A percentile compares a stretch with the other conserved stretches of the same genome.
Evolutionary conservation across 768 basidiomycete species (phyloP).

Genomic region (Pisolithus tinctorius): DNA sequence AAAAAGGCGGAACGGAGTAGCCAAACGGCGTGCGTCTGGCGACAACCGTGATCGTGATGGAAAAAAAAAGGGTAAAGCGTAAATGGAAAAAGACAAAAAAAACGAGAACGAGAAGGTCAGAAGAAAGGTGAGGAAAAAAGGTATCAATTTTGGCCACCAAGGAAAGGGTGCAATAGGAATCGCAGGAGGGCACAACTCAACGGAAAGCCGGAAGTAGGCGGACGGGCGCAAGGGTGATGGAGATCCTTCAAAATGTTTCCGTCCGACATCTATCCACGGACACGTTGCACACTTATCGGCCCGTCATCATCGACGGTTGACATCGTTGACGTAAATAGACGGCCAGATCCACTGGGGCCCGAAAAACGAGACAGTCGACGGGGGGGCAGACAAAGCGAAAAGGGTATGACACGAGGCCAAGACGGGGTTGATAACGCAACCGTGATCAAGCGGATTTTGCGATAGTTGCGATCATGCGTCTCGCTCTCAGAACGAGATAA

Average conservation of each 20-base stretch:
- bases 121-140: neutral
- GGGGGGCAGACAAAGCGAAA: conserved; percentile 20
- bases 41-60: too few relatives aligned
- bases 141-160: neutral
- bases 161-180: neutral
- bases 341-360: conserved; percentile 19
- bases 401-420: conserved; percentile 38
- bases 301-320: conserved; percentile 12
- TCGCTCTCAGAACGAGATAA: conserved; percentile 29
- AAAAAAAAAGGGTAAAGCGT: too few relatives aligned
- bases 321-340: conserved; percentile 15
- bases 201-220: conserved; percentile 2
- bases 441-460: neutral
- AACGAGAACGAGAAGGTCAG: neutral
- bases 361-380: conserved; percentile 10
- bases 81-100: neutral
- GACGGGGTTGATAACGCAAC: conserved; percentile 26
- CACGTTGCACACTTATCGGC: conserved; percentile 8
- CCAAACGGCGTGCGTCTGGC: neutral
- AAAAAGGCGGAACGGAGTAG: neutral
- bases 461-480: neutral
- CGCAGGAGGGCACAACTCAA: neutral
- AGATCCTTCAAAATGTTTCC: neutral
- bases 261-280: neutral
- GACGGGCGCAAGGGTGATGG: neutral